Evolutionary conservation across 2,329 filamentous ascomycete species (phyloP), one percentile per base, ranked within the genome.

Genomic region (Tetracladium maxilliforme): DNA sequence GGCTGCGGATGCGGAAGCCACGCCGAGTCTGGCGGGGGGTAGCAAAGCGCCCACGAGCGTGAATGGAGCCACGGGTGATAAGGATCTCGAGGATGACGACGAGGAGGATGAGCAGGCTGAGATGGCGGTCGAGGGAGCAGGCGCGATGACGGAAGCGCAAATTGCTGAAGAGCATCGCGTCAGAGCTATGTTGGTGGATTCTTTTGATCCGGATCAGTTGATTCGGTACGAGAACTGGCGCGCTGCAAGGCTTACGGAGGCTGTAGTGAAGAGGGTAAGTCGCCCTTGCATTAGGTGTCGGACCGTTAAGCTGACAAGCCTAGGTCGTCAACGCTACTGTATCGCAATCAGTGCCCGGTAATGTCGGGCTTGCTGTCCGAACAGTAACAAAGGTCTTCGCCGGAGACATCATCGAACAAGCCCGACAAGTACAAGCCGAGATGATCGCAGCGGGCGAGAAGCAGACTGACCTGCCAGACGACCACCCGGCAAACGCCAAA

Each of bases 301-400:
- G 11, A 19, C 8, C 18, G 18, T 8, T 19, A 19, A 19, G 11
- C 8, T 8, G 18, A 8, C 14, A 11, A 13, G 4, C 25, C 5
- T 31, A 74, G 64, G 67, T 86, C 32, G 74, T 83, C 43, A 87
- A 86, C 41, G 76, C 79, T 30, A 82, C 79, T 3, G 73, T 84
- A 7, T 82, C 76, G 1, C 80, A 86, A 44, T 83, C 76, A 3
- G 79, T 82, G 0, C 76, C 77, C 0, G 61, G 67, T 12, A 76
- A 69, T 37, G 75, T 84, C 24, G 73, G 80, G 32, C 70, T 77
- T 13, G 74, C 76, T n/a, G 75, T 86, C 41, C 74, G 72, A 24
- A 70, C 74, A 0, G 77, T 81, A 12, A 71, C 75, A 23, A 87
- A 87, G 49, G 61, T 81, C 32, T 84, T 81, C 44, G 66, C 79